A percentile compares a stretch with the other conserved stretches of the same genome.
These are phyloP conservation scores for Ogataea degrootiae DNA, from an alignment of 805 yeast genomes.

Conservation along the genomic window DNA sequence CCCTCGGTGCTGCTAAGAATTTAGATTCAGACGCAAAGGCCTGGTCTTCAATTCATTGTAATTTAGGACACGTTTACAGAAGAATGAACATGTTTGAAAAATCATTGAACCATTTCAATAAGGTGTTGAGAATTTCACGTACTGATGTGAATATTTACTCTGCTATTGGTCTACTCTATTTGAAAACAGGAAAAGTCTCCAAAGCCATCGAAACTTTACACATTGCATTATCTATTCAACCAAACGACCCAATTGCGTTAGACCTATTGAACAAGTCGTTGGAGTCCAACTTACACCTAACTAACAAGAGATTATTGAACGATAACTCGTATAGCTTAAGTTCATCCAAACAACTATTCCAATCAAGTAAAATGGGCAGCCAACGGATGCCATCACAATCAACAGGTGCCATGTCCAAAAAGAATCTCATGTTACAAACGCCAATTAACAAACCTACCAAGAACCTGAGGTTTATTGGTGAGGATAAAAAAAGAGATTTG, in stretches of 20 bases:
- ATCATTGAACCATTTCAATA: conserved; percentile 71
- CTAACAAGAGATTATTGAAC: conserved; percentile 16
- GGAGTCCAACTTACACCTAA: conserved; percentile 44
- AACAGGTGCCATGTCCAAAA: conserved; percentile 17
- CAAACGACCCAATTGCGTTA: conserved; percentile 78
- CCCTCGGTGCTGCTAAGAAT: conserved; percentile 61
- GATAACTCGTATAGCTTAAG: conserved; percentile 2
- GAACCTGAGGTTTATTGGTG: conserved; percentile 24
- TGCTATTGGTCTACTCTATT: conserved; percentile 77
- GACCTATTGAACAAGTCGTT: conserved; percentile 79
- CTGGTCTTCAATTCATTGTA: conserved; percentile 80
- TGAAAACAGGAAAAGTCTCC: conserved; percentile 58
- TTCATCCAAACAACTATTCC: no score
- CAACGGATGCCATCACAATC: background rate
- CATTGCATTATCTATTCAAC: conserved; percentile 71
- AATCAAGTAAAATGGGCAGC: no score
- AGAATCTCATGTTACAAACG: conserved; percentile 11
- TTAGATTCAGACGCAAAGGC: conserved; percentile 76
- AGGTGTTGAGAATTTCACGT: conserved; percentile 65
- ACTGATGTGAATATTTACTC: conserved; percentile 69
- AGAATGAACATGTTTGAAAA: conserved; percentile 55
- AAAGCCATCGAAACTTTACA: conserved; percentile 77
- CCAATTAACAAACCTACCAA: conserved; percentile 19
- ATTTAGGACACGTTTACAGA: conserved; percentile 85
- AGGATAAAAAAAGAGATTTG: conserved; percentile 25